A percentile compares a stretch with the other conserved stretches of the same genome.
Conservation (phyloP, 2,329 filamentous ascomycete species). For the Exserohilum turcica region DNA sequence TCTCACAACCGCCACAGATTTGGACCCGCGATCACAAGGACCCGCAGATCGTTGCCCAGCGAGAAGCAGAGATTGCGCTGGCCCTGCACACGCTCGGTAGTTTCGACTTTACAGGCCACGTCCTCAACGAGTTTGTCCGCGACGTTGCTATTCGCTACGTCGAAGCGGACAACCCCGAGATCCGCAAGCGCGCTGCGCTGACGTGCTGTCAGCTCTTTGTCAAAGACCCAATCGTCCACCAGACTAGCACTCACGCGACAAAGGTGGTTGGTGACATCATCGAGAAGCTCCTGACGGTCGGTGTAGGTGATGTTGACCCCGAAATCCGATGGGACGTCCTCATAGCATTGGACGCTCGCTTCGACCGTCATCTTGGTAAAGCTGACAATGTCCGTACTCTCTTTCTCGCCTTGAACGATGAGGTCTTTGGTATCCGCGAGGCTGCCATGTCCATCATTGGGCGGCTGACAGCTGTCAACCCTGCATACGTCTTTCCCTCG, state of each 20-base stretch:
- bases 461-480: slow-evolving; percentile 86
- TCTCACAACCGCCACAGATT: slow-evolving; percentile 78
- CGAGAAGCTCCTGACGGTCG: slow-evolving; percentile 92
- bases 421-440: slow-evolving; percentile 89
- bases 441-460: slow-evolving; percentile 96
- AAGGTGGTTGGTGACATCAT: slow-evolving; percentile 98
- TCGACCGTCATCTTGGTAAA: slow-evolving; percentile 95
- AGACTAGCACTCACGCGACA: slow-evolving; percentile 95
- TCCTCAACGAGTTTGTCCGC: slow-evolving; percentile 96
- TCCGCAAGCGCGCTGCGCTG: slow-evolving; percentile 89
- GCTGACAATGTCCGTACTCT: slow-evolving; percentile 95
- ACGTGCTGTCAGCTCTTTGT: slow-evolving; percentile 99
- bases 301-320: slow-evolving; percentile 85
- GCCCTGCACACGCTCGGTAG: slow-evolving; percentile 95
- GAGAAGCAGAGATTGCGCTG: slow-evolving; percentile 86
- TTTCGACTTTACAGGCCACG: slow-evolving; percentile 88
- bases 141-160: slow-evolving; percentile 98
- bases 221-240: slow-evolving; percentile 94
- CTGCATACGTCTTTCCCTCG: slow-evolving; percentile 96
- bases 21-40: slow-evolving; percentile 88
- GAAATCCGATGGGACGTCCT: slow-evolving; percentile 89
- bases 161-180: slow-evolving; percentile 91
- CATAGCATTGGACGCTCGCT: slow-evolving; percentile 86
- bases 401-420: slow-evolving; percentile 94
- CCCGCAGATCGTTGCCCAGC: slow-evolving; percentile 75